phyloP scores from a whole-genome alignment of 768 basidiomycete species.

The Pleurotus tuoliensis region DNA sequence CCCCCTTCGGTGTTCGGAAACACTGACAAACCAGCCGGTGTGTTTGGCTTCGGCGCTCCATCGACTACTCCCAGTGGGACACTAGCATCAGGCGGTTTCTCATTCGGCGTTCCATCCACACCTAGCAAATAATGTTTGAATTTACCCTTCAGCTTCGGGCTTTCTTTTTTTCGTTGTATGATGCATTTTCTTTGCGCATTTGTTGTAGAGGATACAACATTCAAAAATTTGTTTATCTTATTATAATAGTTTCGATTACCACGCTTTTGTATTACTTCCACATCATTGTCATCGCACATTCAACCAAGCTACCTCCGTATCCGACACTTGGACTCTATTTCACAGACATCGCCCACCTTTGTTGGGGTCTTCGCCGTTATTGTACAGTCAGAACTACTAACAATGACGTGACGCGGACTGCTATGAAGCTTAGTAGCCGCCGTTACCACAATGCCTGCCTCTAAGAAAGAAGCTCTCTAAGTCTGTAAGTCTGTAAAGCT shows the following conservation, averaged over 20 bases:
- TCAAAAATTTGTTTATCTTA: neutral
- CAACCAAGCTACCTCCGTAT: no score
- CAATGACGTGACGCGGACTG: no score
- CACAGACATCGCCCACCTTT: no score
- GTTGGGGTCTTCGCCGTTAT: no score
- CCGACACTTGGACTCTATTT: no score
- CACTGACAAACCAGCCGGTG: neutral
- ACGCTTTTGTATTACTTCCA: neutral
- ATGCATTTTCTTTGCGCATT: neutral
- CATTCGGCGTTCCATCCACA: neutral
- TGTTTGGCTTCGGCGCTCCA: conserved; percentile 3
- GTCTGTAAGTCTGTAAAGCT: no score
- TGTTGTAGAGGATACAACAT: neutral
- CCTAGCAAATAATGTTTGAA: neutral
- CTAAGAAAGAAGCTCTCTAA: no score
- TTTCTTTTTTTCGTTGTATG: neutral
- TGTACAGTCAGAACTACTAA: no score
- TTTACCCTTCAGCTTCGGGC: neutral
- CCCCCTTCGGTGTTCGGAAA: conserved; percentile 11
- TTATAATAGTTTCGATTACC: neutral
- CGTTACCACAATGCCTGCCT: no score
- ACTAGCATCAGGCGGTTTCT: conserved; percentile 9
- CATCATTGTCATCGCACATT: neutral
- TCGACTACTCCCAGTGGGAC: neutral
- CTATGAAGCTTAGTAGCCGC: no score